phyloP scores from a whole-genome alignment of 371 early-diverging fungal genomes.

The Mucor indicus region DNA sequence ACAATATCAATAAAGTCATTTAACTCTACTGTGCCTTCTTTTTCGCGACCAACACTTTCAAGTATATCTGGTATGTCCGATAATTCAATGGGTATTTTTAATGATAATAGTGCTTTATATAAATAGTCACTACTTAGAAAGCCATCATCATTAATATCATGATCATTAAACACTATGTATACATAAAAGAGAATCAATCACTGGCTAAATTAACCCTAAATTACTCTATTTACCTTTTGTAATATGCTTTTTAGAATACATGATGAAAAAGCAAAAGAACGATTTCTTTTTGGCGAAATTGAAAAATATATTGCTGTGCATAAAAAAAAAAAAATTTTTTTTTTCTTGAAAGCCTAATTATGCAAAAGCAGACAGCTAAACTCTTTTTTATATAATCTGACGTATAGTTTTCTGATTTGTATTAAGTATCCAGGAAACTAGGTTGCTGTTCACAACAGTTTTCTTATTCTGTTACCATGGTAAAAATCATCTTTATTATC shows the following conservation, averaged over 20 bases:
- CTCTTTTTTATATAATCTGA: too few relatives aligned
- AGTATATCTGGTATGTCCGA: conserved; percentile 21
- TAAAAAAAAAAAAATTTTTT: too few relatives aligned
- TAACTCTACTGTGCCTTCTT: conserved; percentile 23
- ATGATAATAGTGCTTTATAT: conserved; percentile 18
- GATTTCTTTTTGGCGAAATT: too few relatives aligned
- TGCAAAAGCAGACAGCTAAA: too few relatives aligned
- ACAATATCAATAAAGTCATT: conserved; percentile 32
- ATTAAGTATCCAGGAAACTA: too few relatives aligned
- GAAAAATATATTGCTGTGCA: too few relatives aligned
- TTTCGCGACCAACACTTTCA: conserved; percentile 19
- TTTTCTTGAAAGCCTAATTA: too few relatives aligned
- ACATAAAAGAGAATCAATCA: background rate
- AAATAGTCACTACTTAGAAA: conserved; percentile 19
- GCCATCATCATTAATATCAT: conserved; percentile 26
- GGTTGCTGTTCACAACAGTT: too few relatives aligned
- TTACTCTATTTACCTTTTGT: conserved; percentile 1
- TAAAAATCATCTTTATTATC: too few relatives aligned
- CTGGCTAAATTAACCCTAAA: background rate
- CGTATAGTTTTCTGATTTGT: too few relatives aligned
- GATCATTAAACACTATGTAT: conserved; percentile 27
- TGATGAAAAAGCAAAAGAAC: too few relatives aligned
- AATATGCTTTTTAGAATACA: conserved; percentile 14
- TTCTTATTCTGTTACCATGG: too few relatives aligned
- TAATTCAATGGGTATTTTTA: conserved; percentile 18